These are phyloP conservation scores for Fusarium begoniae DNA, from an alignment of 2,329 filamentous ascomycete species.

Conservation along the genomic window DNA sequence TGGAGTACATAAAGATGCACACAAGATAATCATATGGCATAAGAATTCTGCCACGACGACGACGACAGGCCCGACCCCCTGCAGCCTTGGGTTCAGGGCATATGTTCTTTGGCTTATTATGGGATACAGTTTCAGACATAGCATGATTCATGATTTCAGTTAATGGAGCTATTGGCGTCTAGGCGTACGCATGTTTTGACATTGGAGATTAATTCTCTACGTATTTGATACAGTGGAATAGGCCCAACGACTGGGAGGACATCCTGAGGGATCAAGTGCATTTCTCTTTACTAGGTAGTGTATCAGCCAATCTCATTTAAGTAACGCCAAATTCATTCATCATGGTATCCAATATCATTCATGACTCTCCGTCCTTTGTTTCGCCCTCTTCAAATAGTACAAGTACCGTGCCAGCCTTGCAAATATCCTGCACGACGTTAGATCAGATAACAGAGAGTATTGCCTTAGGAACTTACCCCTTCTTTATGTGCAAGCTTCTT, in stretches of 20 bases:
- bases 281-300: constrained; percentile 13
- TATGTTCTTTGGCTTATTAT: constrained; percentile 5
- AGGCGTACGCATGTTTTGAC: not conserved
- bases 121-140: not conserved
- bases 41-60: not conserved
- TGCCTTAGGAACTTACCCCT: constrained; percentile 65
- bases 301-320: constrained; percentile 25
- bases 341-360: constrained; percentile 17
- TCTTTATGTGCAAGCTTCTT: constrained; percentile 78
- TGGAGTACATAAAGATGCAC: constrained; percentile 47
- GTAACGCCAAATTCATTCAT: constrained; percentile 20
- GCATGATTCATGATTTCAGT: not conserved
- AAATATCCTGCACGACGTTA: constrained; percentile 69
- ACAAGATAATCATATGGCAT: constrained; percentile 34
- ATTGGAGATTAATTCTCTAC: not conserved
- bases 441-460: not conserved
- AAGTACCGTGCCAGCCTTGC: constrained; percentile 78
- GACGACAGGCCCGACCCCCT: not conserved
- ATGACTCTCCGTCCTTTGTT: constrained; percentile 41
- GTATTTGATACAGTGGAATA: not conserved
- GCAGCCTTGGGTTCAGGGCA: not conserved
- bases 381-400: constrained; percentile 73
- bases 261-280: constrained; percentile 3
- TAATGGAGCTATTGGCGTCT: constrained; percentile 20
- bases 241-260: not conserved